Conservation (phyloP, 805 yeast species). For the Saturnispora saitoi region DNA sequence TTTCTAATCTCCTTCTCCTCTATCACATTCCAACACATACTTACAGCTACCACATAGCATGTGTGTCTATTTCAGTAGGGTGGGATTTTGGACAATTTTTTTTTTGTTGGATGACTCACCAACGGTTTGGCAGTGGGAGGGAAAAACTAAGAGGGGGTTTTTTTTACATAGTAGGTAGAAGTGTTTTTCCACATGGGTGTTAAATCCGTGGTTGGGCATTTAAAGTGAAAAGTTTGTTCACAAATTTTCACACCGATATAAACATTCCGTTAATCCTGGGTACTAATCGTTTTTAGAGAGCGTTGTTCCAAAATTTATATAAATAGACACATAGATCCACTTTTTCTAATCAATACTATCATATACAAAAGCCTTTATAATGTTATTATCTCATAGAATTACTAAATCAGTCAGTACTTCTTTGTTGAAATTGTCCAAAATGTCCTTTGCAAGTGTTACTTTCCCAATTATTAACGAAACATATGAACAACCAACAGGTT, state of each 20-base stretch:
- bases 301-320: neutral
- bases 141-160: too few relatives aligned
- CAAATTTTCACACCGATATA: neutral
- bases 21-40: neutral
- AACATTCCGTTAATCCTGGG: neutral
- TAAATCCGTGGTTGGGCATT: neutral
- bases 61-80: neutral
- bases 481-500: slow-evolving; percentile 52
- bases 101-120: neutral
- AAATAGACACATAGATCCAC: neutral
- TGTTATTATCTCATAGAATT: neutral
- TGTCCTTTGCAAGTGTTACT: slow-evolving; percentile 27
- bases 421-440: slow-evolving; percentile 3
- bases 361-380: neutral
- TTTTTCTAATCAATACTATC: neutral
- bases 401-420: neutral
- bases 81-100: neutral
- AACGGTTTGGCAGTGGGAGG: neutral
- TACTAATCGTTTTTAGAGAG: too few relatives aligned
- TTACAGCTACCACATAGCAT: neutral
- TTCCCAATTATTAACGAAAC: slow-evolving; percentile 60
- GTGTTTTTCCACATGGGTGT: neutral
- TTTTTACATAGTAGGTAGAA: too few relatives aligned
- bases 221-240: neutral
- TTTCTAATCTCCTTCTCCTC: neutral